phyloP scores from a whole-genome alignment of 2,329 filamentous ascomycete species.

The Apiospora kogelbergensis region DNA sequence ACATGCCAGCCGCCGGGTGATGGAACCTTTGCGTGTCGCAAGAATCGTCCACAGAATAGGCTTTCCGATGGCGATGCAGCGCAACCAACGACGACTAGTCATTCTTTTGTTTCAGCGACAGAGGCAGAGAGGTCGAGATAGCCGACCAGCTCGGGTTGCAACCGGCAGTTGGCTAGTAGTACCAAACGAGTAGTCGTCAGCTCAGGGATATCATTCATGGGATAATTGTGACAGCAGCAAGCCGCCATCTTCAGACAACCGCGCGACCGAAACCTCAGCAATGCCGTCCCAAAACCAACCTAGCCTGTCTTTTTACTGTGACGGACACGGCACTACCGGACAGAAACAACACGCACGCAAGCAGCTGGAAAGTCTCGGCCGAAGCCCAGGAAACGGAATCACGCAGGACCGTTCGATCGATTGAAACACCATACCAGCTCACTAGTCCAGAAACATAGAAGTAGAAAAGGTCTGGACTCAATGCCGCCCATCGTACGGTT shows the following conservation, averaged over 20 bases:
- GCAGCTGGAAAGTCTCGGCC: background rate
- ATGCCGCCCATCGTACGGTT: background rate
- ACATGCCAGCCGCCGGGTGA: background rate
- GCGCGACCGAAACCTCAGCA: background rate
- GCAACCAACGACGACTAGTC: background rate
- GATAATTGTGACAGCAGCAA: background rate
- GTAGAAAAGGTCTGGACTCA: background rate
- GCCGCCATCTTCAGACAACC: background rate
- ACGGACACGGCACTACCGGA: background rate
- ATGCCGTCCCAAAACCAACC: background rate
- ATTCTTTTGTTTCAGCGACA: background rate
- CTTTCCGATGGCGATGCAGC: background rate
- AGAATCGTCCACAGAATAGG: background rate
- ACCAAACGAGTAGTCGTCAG: background rate
- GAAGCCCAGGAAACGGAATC: background rate
- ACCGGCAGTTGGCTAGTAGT: background rate
- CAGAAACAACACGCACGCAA: background rate
- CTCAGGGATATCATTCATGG: background rate
- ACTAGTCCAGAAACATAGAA: background rate
- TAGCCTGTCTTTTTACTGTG: background rate
- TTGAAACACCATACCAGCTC: background rate
- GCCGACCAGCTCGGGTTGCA: background rate
- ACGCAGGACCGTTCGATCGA: background rate
- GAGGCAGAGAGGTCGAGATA: background rate
- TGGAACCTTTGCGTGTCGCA: background rate